phyloP scores from a whole-genome alignment of 495 filamentous ascomycete species.

The Podospora australis region DNA sequence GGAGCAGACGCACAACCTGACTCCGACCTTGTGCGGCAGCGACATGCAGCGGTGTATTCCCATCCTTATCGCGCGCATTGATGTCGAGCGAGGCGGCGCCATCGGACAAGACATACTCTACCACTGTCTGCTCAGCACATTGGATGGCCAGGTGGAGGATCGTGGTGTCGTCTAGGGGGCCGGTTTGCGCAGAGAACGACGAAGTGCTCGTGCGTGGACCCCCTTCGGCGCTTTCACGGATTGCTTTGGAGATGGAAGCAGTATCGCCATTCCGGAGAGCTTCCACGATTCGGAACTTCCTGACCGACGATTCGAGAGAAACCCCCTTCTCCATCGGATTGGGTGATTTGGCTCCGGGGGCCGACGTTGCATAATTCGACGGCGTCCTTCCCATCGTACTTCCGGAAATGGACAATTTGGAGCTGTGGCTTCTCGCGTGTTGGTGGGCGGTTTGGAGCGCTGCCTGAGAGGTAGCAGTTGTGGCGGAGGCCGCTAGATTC shows the following conservation, averaged over 20 bases:
- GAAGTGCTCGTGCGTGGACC: constrained; percentile 47
- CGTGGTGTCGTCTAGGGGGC: constrained; percentile 67
- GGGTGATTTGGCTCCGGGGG: constrained; percentile 22
- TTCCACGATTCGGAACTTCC: constrained; percentile 90
- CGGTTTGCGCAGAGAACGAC: constrained; percentile 41
- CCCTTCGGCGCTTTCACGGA: constrained; percentile 57
- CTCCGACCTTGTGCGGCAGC: constrained; percentile 75
- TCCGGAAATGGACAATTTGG: constrained; percentile 35
- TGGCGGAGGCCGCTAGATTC: constrained; percentile 26
- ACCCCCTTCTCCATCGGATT: constrained; percentile 33
- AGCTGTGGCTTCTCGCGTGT: constrained; percentile 32
- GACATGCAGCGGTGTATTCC: constrained; percentile 87
- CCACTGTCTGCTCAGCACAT: constrained; percentile 87
- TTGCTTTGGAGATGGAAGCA: constrained; percentile 79
- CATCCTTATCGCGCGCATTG: constrained; percentile 85
- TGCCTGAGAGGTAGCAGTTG: constrained; percentile 27
- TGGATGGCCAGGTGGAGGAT: constrained; percentile 94
- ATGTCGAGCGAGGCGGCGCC: constrained; percentile 63
- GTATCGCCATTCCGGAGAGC: constrained; percentile 85
- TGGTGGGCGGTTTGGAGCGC: constrained; percentile 28
- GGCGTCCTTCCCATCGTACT: constrained; percentile 30
- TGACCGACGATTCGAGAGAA: constrained; percentile 88
- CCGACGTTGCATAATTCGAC: constrained; percentile 24
- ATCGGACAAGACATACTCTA: constrained; percentile 87
- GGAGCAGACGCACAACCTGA: constrained; percentile 69